phyloP scores from a whole-genome alignment of 2,329 filamentous ascomycete species.

The Graphiopsis chlorocephala region DNA sequence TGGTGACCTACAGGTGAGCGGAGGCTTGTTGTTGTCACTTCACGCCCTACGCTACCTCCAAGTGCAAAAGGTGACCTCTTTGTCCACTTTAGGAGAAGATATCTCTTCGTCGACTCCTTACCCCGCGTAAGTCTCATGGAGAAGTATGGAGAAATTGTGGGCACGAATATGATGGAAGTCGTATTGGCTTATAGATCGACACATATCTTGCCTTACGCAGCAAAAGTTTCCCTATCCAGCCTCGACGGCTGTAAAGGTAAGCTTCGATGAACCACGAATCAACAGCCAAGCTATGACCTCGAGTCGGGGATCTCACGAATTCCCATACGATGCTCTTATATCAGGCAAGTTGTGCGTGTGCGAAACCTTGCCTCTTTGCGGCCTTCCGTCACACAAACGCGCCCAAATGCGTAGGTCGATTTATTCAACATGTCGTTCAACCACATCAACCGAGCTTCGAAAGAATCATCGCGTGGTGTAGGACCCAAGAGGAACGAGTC shows the following conservation, averaged over 20 bases:
- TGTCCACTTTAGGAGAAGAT: background rate
- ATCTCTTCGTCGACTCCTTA: background rate
- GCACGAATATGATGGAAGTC: background rate
- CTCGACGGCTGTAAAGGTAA: background rate
- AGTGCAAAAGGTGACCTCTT: background rate
- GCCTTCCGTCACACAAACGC: background rate
- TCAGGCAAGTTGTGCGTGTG: background rate
- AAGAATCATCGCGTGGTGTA: background rate
- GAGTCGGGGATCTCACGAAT: background rate
- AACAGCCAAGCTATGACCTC: background rate
- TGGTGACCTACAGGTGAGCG: background rate
- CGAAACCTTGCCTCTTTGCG: background rate
- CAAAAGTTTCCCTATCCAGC: constrained; percentile 4
- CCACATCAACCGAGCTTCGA: background rate
- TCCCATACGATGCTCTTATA: background rate
- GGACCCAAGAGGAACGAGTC: background rate
- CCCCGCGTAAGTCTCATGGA: background rate
- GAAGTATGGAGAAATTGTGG: constrained; percentile 1
- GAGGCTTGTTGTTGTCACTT: background rate
- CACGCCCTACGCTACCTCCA: background rate
- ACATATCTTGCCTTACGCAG: background rate
- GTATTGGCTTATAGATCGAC: background rate
- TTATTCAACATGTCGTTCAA: background rate
- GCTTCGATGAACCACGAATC: background rate
- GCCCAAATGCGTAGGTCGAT: background rate